Conservation (phyloP, 371 early-diverging fungal species). For the Mucor racemosus region DNA sequence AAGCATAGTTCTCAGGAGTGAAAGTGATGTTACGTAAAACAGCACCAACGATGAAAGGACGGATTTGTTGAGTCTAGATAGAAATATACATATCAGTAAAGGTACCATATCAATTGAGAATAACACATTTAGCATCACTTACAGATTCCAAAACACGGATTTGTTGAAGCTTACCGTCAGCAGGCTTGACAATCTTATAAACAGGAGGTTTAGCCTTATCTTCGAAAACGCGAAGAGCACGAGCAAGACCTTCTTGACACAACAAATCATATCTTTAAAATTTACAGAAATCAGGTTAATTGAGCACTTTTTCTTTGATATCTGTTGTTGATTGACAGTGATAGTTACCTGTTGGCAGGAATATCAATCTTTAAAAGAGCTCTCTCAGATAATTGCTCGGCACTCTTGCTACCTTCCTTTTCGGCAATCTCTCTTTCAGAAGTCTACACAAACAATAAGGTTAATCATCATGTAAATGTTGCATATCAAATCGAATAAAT, state of each 20-base stretch:
- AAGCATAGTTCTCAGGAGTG: conserved; percentile 84
- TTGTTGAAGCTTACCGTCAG: conserved; percentile 64
- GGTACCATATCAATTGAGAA: neutral
- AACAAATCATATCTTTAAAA: conserved; percentile 91
- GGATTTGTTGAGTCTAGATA: conserved; percentile 70
- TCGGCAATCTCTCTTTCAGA: conserved; percentile 80
- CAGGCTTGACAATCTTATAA: conserved; percentile 65
- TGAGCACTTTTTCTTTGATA: no score
- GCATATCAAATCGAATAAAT: neutral
- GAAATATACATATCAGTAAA: neutral
- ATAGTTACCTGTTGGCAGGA: conserved; percentile 96
- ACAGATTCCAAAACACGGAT: conserved; percentile 62
- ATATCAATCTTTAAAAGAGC: conserved; percentile 97
- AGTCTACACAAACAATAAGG: conserved; percentile 58
- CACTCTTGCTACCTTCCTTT: conserved; percentile 57
- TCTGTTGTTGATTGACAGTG: neutral
- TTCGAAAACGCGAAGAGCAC: conserved; percentile 85
- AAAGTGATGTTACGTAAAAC: conserved; percentile 92
- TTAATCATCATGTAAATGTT: neutral
- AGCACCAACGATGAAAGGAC: conserved; percentile 95
- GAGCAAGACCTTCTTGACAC: conserved; percentile 93
- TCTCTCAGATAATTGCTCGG: conserved; percentile 75
- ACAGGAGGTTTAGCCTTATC: conserved; percentile 69
- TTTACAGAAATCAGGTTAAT: conserved; percentile 26
- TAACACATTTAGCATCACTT: neutral